Evolutionary conservation across 106 monocot species (phyloP), one percentile per base, ranked within the genome.

Genomic region (Acorus calamus): DNA sequence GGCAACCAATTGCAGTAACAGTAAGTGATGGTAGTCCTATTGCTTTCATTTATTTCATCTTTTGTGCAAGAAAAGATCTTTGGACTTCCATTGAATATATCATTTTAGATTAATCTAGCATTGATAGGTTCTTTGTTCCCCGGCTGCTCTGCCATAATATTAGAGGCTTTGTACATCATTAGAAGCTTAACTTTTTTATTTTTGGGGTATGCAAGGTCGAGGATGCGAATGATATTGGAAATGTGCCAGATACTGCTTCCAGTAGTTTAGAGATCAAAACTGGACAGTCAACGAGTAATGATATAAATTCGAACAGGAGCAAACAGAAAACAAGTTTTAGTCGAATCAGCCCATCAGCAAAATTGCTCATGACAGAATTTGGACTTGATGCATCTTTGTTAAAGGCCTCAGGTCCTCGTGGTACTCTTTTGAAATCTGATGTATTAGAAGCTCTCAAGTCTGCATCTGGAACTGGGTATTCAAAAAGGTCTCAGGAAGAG

Each of bases 341-440:
- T 44, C 73, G 91, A 78, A 85, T 96, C 42, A 96, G 96, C 73
- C 96, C 96, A 59, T 75, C 91, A 49, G 96, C 96, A 58, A 96
- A 83, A 62, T 69, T 96, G 69, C 91, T 96, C 14, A 84, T 91
- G 64, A 48, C 74, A 67, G 87, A 88, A 68, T 71, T 85, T 83
- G 82, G 83, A 49, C 66, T 96, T 11, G 84, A 96, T 44, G 57
- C 57, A 53, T 91, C 96, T 55, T 87, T 77, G 12, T 54, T 96
- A 3, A 77, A 76, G 63, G 84, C 96, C 57, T 87, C 96, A 49
- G 96, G 96, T 52, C 96, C 96, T 63, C 84, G 69, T 55, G 87
- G 83, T 7, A 96, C 96, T 67, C 91, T 96, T 59, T 69, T 91
- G 71, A 96, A 96, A 77, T 76, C 91, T 56, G 96, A 96, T 83